Evolutionary conservation across 2,329 filamentous ascomycete species (phyloP).

Genomic region (Parastagonospora avenae): DNA sequence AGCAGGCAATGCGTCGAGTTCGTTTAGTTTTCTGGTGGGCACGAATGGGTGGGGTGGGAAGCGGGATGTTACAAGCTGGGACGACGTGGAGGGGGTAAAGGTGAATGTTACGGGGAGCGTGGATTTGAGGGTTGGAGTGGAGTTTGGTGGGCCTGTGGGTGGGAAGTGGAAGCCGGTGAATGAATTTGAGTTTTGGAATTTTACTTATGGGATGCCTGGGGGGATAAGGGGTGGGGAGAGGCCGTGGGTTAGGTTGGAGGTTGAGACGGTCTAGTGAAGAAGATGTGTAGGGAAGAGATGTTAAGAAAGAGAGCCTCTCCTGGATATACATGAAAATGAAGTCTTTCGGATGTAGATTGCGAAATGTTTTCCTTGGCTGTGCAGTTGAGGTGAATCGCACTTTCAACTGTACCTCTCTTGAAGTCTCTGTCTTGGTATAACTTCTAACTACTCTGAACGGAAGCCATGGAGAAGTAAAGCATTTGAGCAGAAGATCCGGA

Average conservation of each 20-base stretch:
- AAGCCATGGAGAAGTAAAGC: too few relatives aligned
- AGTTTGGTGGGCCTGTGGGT: slow-evolving; percentile 52
- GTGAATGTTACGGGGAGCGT: slow-evolving; percentile 55
- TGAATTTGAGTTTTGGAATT: slow-evolving; percentile 51
- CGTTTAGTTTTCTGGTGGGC: slow-evolving; percentile 58
- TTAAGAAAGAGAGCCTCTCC: too few relatives aligned
- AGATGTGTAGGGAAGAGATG: too few relatives aligned
- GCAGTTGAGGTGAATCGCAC: too few relatives aligned
- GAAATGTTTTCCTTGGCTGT: too few relatives aligned
- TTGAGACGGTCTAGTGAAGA: slow-evolving; percentile 18
- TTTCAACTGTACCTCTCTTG: too few relatives aligned
- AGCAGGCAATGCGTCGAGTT: slow-evolving; percentile 53
- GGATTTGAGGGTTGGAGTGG: slow-evolving; percentile 47
- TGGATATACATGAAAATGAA: too few relatives aligned
- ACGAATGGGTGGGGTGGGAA: slow-evolving; percentile 52
- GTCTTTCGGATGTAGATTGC: too few relatives aligned
- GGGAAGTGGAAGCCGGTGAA: slow-evolving; percentile 46
- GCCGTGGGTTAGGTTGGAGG: slow-evolving; percentile 30
- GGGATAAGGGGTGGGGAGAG: slow-evolving; percentile 28
- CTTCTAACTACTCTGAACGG: too few relatives aligned
- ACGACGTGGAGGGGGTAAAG: slow-evolving; percentile 55
- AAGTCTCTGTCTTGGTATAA: too few relatives aligned
- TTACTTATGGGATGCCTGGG: slow-evolving; percentile 47
- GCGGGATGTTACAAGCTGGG: slow-evolving; percentile 53
- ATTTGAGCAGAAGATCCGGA: too few relatives aligned